Conservation (phyloP, 768 basidiomycete species). For the Boletellus ananiceps region DNA sequence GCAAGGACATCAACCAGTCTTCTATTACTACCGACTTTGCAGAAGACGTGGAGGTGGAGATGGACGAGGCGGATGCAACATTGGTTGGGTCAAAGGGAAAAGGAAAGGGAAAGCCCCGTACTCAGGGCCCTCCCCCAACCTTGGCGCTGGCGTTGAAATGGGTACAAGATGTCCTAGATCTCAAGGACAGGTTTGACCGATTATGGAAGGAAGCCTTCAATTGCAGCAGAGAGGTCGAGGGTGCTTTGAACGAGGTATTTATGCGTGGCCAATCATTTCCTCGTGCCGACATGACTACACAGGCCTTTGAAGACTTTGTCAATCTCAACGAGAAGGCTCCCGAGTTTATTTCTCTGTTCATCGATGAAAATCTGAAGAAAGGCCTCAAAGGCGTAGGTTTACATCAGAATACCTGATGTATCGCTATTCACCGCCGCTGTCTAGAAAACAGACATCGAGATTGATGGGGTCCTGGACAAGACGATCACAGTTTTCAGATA, state of each 20-base stretch:
- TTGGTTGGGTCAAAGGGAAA: slow-evolving; percentile 41
- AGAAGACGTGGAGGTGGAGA: slow-evolving; percentile 33
- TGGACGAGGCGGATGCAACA: slow-evolving; percentile 34
- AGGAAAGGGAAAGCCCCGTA: slow-evolving; percentile 51
- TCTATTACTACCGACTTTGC: slow-evolving; percentile 41
- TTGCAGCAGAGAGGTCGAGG: slow-evolving; percentile 73
- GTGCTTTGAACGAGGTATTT: slow-evolving; percentile 76
- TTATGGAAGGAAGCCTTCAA: slow-evolving; percentile 70
- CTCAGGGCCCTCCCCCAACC: slow-evolving; percentile 38
- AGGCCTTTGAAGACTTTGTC: slow-evolving; percentile 93
- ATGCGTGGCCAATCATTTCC: neutral
- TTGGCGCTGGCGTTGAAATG: slow-evolving; percentile 73
- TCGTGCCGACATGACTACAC: slow-evolving; percentile 5
- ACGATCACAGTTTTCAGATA: slow-evolving; percentile 95
- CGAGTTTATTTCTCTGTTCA: slow-evolving; percentile 94
- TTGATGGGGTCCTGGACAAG: slow-evolving; percentile 87
- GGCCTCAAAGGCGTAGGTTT: slow-evolving; percentile 85
- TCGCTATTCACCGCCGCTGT: neutral
- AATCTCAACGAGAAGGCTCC: slow-evolving; percentile 84
- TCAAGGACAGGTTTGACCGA: slow-evolving; percentile 88
- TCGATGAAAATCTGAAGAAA: slow-evolving; percentile 93
- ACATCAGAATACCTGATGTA: neutral
- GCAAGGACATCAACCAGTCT: slow-evolving; percentile 71
- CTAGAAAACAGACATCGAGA: slow-evolving; percentile 92
- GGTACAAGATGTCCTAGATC: slow-evolving; percentile 86